Conservation (phyloP, 2,329 filamentous ascomycete genomes). For the Penicillium rolfsii region DNA sequence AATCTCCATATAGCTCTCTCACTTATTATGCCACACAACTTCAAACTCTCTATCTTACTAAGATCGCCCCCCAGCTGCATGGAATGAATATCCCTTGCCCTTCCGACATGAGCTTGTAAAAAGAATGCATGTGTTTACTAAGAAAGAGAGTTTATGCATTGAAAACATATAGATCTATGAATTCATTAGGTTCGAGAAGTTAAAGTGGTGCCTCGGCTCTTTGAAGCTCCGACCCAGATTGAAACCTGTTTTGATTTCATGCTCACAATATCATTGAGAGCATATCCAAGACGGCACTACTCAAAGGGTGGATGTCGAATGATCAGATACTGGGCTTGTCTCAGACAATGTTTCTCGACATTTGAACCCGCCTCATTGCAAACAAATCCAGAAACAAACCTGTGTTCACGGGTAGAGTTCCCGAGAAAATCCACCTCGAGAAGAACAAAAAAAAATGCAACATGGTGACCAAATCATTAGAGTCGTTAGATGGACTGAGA, state of each 20-base stretch:
- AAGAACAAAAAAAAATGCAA: constrained; percentile 2
- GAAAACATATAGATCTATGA: too few species aligned
- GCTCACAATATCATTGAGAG: not conserved
- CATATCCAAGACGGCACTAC: not conserved
- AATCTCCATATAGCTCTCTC: too few species aligned
- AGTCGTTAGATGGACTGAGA: constrained; percentile 27
- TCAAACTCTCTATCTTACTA: too few species aligned
- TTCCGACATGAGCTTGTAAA: too few species aligned
- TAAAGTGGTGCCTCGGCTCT: not conserved
- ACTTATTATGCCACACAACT: too few species aligned
- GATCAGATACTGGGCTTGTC: not conserved
- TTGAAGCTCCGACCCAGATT: not conserved
- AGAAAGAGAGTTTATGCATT: too few species aligned
- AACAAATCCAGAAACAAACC: not conserved
- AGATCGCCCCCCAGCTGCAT: too few species aligned
- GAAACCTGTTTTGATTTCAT: not conserved
- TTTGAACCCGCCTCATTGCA: not conserved
- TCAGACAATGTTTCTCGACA: not conserved
- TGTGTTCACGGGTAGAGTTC: not conserved
- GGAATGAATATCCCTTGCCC: too few species aligned
- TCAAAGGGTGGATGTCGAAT: not conserved
- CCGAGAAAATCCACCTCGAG: not conserved
- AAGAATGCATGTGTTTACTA: too few species aligned
- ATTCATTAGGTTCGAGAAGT: not conserved
- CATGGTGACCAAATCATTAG: constrained; percentile 18